Base-by-base conservation (phyloP, 2,329 filamentous ascomycete species). In the Cladosporium sp. region DNA sequence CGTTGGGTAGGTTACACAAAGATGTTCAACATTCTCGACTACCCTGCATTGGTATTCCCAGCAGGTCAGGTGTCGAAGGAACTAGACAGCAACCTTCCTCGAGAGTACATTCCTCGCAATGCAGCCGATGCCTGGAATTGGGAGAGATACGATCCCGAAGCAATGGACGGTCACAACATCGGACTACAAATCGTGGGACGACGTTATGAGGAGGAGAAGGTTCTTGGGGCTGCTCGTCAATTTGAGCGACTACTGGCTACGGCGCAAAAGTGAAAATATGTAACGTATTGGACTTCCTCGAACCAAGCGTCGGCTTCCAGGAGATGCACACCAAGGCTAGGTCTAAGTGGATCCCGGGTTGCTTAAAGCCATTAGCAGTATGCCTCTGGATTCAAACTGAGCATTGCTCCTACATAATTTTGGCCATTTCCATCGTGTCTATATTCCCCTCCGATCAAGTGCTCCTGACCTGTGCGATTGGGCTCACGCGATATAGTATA, bases 151-250 rank as follows among this genome's bases (percentile, higher is more conserved):
- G 80, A 95, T 63, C 82, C 86, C 0, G 71, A 75, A n/a, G 80
- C 79, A 42, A 95, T 95, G 89, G 83, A 89, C 45, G 89, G 88
- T 0, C 72, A 95, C 30, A 89, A 89, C 0, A 85, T 93, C 1
- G 88, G 81, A 0, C 82, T 95, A 7, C 88, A 94, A 68, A 75
- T 94, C 25, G 82, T 94, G 0, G 88, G 88, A 1, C 76, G 84
- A 41, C 75, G 87, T 18, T 71, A 92, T 58, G 83, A 92, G 63
- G 89, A 94, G 65, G 88, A 94, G 69, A 92, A 90, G 71, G 87
- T 93, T 0, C 69, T 94, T 38, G 80, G 83, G 0, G 77, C 85
- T 11, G 93, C 93, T 86, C 77, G 82, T 67, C 78, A 78, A 49
- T 76, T 94, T 3, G 87, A 93, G 66, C 77, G 82, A 52, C 83